Evolutionary conservation across 2,329 filamentous ascomycete genomes (phyloP).

Genomic region (Alternaria solani): DNA sequence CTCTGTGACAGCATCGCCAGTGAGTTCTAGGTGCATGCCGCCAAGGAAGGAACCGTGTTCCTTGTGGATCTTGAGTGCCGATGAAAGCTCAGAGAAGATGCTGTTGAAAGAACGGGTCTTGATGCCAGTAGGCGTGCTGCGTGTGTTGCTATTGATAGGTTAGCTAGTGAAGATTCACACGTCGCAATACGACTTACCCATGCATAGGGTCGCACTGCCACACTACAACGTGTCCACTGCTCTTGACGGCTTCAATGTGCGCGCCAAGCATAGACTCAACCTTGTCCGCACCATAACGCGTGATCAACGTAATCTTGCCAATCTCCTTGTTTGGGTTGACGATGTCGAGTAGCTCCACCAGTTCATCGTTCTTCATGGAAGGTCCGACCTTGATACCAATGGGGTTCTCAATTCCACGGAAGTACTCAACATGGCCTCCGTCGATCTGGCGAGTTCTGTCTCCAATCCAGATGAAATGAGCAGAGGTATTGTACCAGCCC

Average conservation of each 20-base stretch:
- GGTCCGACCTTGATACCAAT: conserved; percentile 97
- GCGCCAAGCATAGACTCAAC: conserved; percentile 78
- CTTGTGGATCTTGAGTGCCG: conserved; percentile 85
- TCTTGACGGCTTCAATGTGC: conserved; percentile 89
- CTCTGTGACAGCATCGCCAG: conserved; percentile 94
- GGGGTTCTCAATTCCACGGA: conserved; percentile 93
- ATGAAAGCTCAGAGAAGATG: conserved; percentile 85
- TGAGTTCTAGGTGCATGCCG: conserved; percentile 93
- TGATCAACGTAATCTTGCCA: conserved; percentile 96
- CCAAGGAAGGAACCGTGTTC: conserved; percentile 86
- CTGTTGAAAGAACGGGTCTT: conserved; percentile 93
- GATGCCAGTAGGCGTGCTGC: conserved; percentile 74
- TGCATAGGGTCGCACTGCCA: conserved; percentile 99
- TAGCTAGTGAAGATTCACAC: conserved; percentile 10
- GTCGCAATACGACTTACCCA: conserved; percentile 59
- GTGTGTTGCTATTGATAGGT: conserved; percentile 60
- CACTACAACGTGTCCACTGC: conserved; percentile 78
- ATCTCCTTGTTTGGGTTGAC: conserved; percentile 84
- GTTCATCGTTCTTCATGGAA: conserved; percentile 77
- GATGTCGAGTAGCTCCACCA: conserved; percentile 79
- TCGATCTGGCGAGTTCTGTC: conserved; percentile 94
- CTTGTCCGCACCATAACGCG: conserved; percentile 84
- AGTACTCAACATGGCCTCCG: conserved; percentile 95
- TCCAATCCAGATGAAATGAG: conserved; percentile 98
- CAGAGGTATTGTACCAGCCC: conserved; percentile 91